These are phyloP conservation scores for Hibiscus mutabilis DNA, from an alignment of 345 rosid genomes.

Conservation along the genomic window DNA sequence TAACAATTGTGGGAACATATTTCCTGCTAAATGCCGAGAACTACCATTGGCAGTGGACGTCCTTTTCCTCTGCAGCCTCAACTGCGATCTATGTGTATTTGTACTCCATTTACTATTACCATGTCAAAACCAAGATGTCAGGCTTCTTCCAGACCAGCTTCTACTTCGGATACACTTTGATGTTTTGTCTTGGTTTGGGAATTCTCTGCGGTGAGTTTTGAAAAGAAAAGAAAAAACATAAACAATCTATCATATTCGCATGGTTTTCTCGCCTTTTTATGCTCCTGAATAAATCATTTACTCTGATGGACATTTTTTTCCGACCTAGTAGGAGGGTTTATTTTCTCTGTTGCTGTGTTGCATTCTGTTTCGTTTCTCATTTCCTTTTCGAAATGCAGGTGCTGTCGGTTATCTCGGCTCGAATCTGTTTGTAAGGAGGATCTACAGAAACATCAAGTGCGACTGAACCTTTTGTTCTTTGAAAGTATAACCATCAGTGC, in stretches of 20 bases:
- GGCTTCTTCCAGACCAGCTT: slow-evolving; percentile 91
- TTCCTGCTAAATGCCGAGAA: slow-evolving; percentile 92
- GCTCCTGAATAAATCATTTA: not conserved
- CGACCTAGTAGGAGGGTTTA: not conserved
- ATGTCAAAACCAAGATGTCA: slow-evolving; percentile 76
- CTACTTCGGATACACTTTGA: slow-evolving; percentile 84
- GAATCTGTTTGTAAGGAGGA: slow-evolving; percentile 84
- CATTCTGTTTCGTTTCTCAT: not conserved
- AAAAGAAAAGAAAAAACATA: no score
- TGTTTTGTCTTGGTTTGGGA: slow-evolving; percentile 94
- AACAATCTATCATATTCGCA: not conserved
- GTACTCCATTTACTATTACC: slow-evolving; percentile 75
- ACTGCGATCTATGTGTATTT: slow-evolving; percentile 87
- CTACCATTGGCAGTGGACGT: slow-evolving; percentile 98
- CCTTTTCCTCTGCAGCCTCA: slow-evolving; percentile 95
- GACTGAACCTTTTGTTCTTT: slow-evolving; percentile 35
- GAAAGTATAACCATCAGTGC: slow-evolving; percentile 17
- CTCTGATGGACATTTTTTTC: not conserved
- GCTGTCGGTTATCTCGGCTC: slow-evolving; percentile 90
- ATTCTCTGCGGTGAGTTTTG: slow-evolving; percentile 80
- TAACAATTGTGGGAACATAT: slow-evolving; percentile 92
- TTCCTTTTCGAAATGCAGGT: slow-evolving; percentile 37
- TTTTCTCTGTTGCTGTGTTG: not conserved
- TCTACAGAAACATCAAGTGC: slow-evolving; percentile 95
- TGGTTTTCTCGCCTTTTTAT: not conserved